Conservation (phyloP, 768 basidiomycete species). For the Kwoniella europaea region DNA sequence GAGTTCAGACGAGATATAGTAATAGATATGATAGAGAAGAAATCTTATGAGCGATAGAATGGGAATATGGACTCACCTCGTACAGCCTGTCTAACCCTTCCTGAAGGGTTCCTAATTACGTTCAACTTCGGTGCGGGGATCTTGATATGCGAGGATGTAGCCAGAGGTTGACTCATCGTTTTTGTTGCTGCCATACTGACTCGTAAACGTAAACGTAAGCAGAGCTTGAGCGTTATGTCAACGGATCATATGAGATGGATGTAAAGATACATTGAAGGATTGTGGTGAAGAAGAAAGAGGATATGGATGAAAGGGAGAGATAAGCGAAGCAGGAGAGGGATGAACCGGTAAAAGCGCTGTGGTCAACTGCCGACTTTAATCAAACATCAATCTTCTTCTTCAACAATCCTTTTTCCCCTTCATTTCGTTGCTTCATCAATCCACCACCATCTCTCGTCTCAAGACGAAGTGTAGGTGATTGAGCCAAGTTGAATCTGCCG, state of each 20-base stretch:
- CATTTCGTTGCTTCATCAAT: no score
- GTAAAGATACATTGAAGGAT: not conserved
- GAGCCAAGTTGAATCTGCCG: no score
- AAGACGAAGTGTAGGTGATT: no score
- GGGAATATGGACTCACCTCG: slow-evolving; percentile 39
- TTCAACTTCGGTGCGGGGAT: slow-evolving; percentile 23
- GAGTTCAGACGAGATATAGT: not conserved
- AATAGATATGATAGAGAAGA: not conserved
- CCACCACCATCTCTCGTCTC: no score
- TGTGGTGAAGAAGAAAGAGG: not conserved
- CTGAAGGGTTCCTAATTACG: slow-evolving; percentile 40
- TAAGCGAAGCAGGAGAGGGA: no score
- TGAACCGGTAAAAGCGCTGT: no score
- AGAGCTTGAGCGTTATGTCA: not conserved
- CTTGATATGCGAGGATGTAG: slow-evolving; percentile 14
- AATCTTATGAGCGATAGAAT: no score
- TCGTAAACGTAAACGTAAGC: not conserved
- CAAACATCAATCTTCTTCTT: no score
- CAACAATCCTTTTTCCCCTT: no score
- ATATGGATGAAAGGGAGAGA: no score
- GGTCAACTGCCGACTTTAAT: no score
- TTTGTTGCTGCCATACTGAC: not conserved
- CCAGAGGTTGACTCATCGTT: slow-evolving; percentile 16
- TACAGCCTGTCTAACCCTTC: slow-evolving; percentile 54
- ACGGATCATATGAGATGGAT: not conserved